Percentiles rank a stretch among this genome's conserved stretches.
Conservation (phyloP, 2,329 filamentous ascomycete species). For the Botrytis porri region DNA sequence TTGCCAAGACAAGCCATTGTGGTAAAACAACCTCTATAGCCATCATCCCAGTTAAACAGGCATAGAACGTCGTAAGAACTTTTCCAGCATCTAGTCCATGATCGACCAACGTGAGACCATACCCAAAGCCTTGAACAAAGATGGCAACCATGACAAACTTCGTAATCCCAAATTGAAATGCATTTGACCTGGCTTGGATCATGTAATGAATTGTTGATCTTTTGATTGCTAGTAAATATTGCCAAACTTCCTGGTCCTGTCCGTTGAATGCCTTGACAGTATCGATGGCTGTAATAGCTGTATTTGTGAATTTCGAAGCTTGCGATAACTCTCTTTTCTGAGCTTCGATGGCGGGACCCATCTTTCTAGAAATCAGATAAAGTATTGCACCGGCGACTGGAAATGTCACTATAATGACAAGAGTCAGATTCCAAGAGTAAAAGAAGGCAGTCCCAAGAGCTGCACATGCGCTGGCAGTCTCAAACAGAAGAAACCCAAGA, state of each 20-base stretch:
- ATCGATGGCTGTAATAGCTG: constrained; percentile 72
- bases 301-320: constrained; percentile 69
- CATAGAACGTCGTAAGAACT: constrained; percentile 82
- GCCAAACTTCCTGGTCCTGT: constrained; percentile 63
- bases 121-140: constrained; percentile 90
- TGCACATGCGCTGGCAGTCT: constrained; percentile 60
- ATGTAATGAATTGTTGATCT: constrained; percentile 62
- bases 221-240: constrained; percentile 58
- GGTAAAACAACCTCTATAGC: constrained; percentile 72
- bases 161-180: constrained; percentile 69
- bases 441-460: constrained; percentile 71
- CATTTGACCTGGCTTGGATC: constrained; percentile 64
- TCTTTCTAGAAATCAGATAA: constrained; percentile 54
- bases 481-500: constrained; percentile 66
- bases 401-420: constrained; percentile 72
- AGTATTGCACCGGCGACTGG: constrained; percentile 65
- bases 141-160: constrained; percentile 72
- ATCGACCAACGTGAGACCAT: constrained; percentile 68
- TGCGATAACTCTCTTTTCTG: constrained; percentile 66
- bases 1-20: constrained; percentile 73
- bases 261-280: constrained; percentile 85
- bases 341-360: constrained; percentile 63
- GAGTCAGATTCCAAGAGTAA: constrained; percentile 78
- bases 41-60: constrained; percentile 72
- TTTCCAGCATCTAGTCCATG: constrained; percentile 57